These are phyloP conservation scores for Phytophthora pini DNA, from an alignment of 352 stramenopile species.

Conservation along the genomic window DNA sequence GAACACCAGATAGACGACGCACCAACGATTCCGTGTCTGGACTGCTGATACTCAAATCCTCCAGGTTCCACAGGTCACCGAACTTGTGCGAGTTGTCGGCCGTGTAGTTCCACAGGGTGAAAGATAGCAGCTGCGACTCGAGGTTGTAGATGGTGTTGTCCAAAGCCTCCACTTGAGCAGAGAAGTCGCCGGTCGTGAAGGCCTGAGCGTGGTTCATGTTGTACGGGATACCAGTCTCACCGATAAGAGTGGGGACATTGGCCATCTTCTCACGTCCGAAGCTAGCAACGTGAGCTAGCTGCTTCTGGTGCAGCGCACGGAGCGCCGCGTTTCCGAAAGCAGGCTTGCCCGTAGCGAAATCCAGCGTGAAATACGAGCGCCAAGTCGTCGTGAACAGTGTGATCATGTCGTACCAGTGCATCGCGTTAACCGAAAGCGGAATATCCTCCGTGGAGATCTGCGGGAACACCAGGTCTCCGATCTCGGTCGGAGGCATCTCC, in stretches of 20 bases:
- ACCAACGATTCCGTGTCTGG: conserved; percentile 30
- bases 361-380: conserved; percentile 73
- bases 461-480: conserved; percentile 61
- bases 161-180: conserved; percentile 49
- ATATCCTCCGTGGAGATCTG: conserved; percentile 54
- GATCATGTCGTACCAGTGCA: conserved; percentile 90
- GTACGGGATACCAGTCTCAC: conserved; percentile 68
- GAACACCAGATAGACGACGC: conserved; percentile 33
- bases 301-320: conserved; percentile 54
- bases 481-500: conserved; percentile 77
- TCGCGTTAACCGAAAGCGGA: conserved; percentile 72
- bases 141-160: conserved; percentile 68
- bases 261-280: conserved; percentile 50
- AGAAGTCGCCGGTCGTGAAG: conserved; percentile 55
- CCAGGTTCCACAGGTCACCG: conserved; percentile 80
- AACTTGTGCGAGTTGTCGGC: conserved; percentile 71
- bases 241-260: conserved; percentile 57
- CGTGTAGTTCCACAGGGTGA: conserved; percentile 91
- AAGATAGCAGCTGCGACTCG: conserved; percentile 71
- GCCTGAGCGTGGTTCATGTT: conserved; percentile 56
- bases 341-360: conserved; percentile 58
- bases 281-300: conserved; percentile 59
- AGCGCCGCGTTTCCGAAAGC: conserved; percentile 67
- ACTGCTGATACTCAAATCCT: conserved; percentile 85
- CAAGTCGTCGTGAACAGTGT: conserved; percentile 83